A percentile compares a stretch with the other conserved stretches of the same genome.
phyloP scores from a whole-genome alignment of 176 grass and related monocot species.

The Ampelocalamus luodianensis region DNA sequence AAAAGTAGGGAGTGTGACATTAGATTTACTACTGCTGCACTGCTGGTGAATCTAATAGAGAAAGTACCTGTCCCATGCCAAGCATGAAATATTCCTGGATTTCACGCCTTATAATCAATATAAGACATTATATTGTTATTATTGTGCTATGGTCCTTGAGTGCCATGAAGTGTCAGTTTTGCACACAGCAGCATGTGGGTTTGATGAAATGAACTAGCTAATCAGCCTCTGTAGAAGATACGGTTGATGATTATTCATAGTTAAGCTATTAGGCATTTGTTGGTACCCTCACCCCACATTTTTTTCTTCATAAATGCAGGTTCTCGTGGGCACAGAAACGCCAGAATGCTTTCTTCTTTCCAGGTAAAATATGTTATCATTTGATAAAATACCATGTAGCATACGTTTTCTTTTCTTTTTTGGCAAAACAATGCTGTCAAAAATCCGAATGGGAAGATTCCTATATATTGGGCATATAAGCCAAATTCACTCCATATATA shows the following conservation, averaged over 20 bases:
- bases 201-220: background rate
- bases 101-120: background rate
- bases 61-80: background rate
- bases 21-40: background rate
- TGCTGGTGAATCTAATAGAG: background rate
- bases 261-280: background rate
- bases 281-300: background rate
- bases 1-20: background rate
- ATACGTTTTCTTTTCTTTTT: background rate
- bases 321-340: conserved; percentile 88
- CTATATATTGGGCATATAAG: too few relatives aligned
- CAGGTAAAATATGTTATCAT: conserved; percentile 41
- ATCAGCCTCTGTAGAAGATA: background rate
- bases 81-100: background rate
- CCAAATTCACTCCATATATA: too few relatives aligned
- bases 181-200: background rate
- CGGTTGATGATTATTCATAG: background rate
- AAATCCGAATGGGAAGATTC: background rate
- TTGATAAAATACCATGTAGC: background rate
- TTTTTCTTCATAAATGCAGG: conserved; percentile 46
- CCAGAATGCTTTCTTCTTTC: conserved; percentile 67
- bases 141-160: background rate
- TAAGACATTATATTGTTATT: background rate
- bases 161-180: background rate
- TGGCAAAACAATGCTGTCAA: background rate